phyloP scores from a whole-genome alignment of 202 grass and related monocot genomes.

The Panicum virgatum region DNA sequence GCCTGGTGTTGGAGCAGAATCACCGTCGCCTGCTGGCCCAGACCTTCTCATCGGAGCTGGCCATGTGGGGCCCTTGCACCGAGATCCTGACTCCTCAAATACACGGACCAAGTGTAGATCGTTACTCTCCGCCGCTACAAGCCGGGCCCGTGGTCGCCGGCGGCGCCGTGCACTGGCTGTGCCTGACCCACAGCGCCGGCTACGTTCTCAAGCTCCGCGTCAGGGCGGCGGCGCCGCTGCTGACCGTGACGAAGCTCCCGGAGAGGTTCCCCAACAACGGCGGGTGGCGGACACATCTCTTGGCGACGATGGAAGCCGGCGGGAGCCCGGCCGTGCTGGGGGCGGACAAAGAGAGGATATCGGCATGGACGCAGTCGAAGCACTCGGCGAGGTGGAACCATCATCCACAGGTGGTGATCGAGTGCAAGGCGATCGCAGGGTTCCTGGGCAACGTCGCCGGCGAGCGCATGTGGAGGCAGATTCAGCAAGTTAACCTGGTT shows the following conservation, averaged over 20 bases:
- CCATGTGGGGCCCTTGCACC: neutral
- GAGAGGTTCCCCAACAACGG: neutral
- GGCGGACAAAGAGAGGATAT: neutral
- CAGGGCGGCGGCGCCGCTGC: neutral
- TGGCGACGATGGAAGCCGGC: neutral
- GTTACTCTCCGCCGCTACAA: accelerated
- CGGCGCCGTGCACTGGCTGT: neutral
- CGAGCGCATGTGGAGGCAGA: neutral
- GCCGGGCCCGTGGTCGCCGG: neutral
- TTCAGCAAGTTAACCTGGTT: neutral
- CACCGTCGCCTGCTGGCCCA: neutral
- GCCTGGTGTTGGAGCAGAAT: neutral
- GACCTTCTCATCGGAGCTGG: neutral
- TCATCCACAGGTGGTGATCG: neutral
- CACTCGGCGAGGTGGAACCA: neutral
- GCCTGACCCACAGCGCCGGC: neutral
- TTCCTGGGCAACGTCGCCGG: neutral
- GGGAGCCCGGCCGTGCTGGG: neutral
- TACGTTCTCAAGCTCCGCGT: neutral
- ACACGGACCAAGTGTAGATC: neutral
- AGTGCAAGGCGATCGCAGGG: neutral
- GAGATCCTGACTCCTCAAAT: neutral
- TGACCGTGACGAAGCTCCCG: neutral
- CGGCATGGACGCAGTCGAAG: neutral
- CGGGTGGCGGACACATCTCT: neutral